Conservation (phyloP, 2,329 filamentous ascomycete genomes). For the Fusarium luffae region DNA sequence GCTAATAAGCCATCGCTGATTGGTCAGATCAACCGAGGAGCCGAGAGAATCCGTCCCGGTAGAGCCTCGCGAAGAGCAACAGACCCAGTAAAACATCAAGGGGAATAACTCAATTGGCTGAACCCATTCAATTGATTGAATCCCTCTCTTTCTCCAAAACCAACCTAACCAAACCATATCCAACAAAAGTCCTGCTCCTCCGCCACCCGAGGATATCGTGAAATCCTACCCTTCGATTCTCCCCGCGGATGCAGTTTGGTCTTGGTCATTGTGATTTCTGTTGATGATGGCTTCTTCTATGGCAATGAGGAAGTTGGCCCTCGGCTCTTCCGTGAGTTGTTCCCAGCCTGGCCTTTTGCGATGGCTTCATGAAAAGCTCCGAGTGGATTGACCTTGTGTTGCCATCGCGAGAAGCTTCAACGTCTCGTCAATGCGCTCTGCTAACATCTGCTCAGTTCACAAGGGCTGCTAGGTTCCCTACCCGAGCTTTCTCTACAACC, state of each 20-base stretch:
- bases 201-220: slow-evolving; percentile 40
- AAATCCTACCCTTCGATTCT: slow-evolving; percentile 41
- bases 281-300: slow-evolving; percentile 70
- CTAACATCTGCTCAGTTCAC: slow-evolving; percentile 64
- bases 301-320: slow-evolving; percentile 70
- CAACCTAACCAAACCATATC: slow-evolving; percentile 21
- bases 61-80: slow-evolving; percentile 42
- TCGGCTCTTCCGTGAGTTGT: slow-evolving; percentile 65
- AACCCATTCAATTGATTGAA: slow-evolving; percentile 18
- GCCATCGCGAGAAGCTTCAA: slow-evolving; percentile 24
- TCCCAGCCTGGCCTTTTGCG: slow-evolving; percentile 30
- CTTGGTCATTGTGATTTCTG: slow-evolving; percentile 44
- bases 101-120: slow-evolving; percentile 42
- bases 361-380: slow-evolving; percentile 18
- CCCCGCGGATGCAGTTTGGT: slow-evolving; percentile 49
- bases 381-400: background rate
- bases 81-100: slow-evolving; percentile 43
- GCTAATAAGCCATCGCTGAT: slow-evolving; percentile 49
- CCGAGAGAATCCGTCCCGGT: slow-evolving; percentile 47
- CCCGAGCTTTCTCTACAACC: slow-evolving; percentile 87
- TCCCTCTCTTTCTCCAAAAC: slow-evolving; percentile 28
- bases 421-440: slow-evolving; percentile 16
- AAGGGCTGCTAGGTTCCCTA: slow-evolving; percentile 70
- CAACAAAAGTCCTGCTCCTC: slow-evolving; percentile 44
- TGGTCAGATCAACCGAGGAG: slow-evolving; percentile 52